These are phyloP conservation scores for Aristolochia contorta DNA, from an alignment of 164 flowering plant species.

Conservation along the genomic window DNA sequence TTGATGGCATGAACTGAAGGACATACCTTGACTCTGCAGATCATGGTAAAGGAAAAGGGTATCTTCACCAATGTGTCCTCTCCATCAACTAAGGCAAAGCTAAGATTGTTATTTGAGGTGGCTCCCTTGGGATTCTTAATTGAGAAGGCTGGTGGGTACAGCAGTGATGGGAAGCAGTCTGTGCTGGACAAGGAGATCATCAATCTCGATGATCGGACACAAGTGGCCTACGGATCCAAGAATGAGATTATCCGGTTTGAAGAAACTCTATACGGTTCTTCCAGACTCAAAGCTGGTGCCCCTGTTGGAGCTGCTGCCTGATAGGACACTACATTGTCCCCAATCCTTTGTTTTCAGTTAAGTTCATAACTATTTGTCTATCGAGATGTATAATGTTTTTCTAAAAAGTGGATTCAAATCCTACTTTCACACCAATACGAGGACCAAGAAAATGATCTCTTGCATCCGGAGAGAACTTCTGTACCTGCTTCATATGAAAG, in stretches of 20 bases:
- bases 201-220: slow-evolving; percentile 76
- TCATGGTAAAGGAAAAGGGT: slow-evolving; percentile 96
- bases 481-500: too few relatives aligned
- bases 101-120: slow-evolving; percentile 88
- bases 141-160: slow-evolving; percentile 90
- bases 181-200: slow-evolving; percentile 69
- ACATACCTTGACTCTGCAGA: slow-evolving; percentile 29
- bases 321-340: slow-evolving; percentile 3
- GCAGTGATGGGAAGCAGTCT: slow-evolving; percentile 81
- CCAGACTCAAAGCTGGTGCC: slow-evolving; percentile 63
- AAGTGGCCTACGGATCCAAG: slow-evolving; percentile 95
- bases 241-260: slow-evolving; percentile 91
- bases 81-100: slow-evolving; percentile 84
- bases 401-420: too few relatives aligned
- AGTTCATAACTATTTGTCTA: too few relatives aligned
- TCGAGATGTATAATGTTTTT: too few relatives aligned
- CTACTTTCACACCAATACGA: too few relatives aligned
- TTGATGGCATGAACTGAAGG: background rate
- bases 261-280: slow-evolving; percentile 78
- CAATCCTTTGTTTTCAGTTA: too few relatives aligned
- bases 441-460: too few relatives aligned
- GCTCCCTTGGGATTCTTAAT: slow-evolving; percentile 85
- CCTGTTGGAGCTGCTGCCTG: slow-evolving; percentile 84
- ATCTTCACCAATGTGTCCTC: slow-evolving; percentile 88
- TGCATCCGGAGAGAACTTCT: too few relatives aligned